Evolutionary conservation across 352 stramenopile genomes (phyloP).

Genomic region (Phytophthora litchii): DNA sequence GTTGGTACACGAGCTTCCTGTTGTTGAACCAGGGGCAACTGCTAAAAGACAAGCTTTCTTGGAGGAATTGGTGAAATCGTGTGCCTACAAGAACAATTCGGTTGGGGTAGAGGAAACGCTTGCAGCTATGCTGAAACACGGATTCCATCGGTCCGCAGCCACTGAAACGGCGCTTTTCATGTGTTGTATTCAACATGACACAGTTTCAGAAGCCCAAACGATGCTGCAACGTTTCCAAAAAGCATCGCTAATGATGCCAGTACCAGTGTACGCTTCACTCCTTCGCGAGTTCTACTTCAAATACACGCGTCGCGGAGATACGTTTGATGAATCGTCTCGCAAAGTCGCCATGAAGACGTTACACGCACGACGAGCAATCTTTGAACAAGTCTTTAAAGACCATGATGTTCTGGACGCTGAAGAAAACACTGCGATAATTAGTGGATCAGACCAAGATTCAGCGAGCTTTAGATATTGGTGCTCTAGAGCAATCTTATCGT

Average conservation of each 20-base stretch:
- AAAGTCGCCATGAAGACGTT: slow-evolving; percentile 63
- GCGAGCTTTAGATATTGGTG: slow-evolving; percentile 62
- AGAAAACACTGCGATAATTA: neutral
- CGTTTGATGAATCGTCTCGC: slow-evolving; percentile 66
- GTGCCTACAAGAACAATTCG: slow-evolving; percentile 69
- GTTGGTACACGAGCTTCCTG: slow-evolving; percentile 45
- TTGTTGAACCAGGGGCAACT: slow-evolving; percentile 12
- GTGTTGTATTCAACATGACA: slow-evolving; percentile 60
- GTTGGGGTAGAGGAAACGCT: slow-evolving; percentile 56
- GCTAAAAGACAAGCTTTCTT: slow-evolving; percentile 52
- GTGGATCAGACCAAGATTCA: slow-evolving; percentile 18
- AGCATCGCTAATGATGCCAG: slow-evolving; percentile 44
- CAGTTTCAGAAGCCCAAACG: slow-evolving; percentile 35
- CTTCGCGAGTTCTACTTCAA: slow-evolving; percentile 83
- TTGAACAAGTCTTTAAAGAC: slow-evolving; percentile 59
- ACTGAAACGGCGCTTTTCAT: slow-evolving; percentile 73
- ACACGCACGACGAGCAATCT: slow-evolving; percentile 62
- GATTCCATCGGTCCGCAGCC: slow-evolving; percentile 52
- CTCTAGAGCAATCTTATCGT: slow-evolving; percentile 41
- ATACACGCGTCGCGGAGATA: slow-evolving; percentile 61
- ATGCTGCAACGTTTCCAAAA: slow-evolving; percentile 61
- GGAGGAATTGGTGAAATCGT: slow-evolving; percentile 75
- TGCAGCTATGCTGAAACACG: slow-evolving; percentile 45
- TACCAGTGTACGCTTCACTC: slow-evolving; percentile 74
- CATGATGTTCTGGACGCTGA: slow-evolving; percentile 38